A percentile compares a stretch with the other conserved stretches of the same genome.
Evolutionary conservation across 2,329 filamentous ascomycete species (phyloP).

Genomic region (Emmonsia crescens): DNA sequence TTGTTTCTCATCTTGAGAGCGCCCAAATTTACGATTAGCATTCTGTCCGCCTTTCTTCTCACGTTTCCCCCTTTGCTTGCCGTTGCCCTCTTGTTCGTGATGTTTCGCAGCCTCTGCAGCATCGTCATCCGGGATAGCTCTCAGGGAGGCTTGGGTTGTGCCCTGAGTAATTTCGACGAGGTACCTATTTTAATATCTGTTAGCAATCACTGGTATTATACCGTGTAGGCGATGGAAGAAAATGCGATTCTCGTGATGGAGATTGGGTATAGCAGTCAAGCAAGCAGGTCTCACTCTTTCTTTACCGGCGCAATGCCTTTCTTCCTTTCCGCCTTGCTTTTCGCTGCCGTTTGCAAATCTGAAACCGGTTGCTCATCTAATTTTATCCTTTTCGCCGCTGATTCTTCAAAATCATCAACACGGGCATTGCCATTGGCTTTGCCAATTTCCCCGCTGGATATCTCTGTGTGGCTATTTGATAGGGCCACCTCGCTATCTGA

Average conservation of each 20-base stretch:
- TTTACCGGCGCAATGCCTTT: constrained; percentile 62
- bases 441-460: not conserved
- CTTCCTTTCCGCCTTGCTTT: constrained; percentile 24
- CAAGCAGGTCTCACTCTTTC: constrained; percentile 49
- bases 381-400: constrained; percentile 50
- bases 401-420: constrained; percentile 34
- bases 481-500: not conserved
- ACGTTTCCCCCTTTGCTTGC: constrained; percentile 22
- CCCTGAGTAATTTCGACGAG: constrained; percentile 18
- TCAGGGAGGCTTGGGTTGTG: constrained; percentile 17
- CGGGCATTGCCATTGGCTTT: not conserved
- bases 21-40: constrained; percentile 68
- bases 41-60: constrained; percentile 67
- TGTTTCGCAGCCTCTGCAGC: constrained; percentile 48
- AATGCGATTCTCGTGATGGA: not conserved
- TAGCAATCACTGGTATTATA: not conserved
- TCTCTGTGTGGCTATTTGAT: not conserved
- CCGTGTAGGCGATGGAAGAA: not conserved
- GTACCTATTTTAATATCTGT: constrained; percentile 18
- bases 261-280: too few species aligned
- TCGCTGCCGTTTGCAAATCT: constrained; percentile 14
- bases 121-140: constrained; percentile 41
- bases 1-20: constrained; percentile 62
- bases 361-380: constrained; percentile 24
- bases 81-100: constrained; percentile 25